A percentile compares a stretch with the other conserved stretches of the same genome.
These are phyloP conservation scores for Cymbidium sinense DNA, from an alignment of 106 monocot species.

Conservation along the genomic window DNA sequence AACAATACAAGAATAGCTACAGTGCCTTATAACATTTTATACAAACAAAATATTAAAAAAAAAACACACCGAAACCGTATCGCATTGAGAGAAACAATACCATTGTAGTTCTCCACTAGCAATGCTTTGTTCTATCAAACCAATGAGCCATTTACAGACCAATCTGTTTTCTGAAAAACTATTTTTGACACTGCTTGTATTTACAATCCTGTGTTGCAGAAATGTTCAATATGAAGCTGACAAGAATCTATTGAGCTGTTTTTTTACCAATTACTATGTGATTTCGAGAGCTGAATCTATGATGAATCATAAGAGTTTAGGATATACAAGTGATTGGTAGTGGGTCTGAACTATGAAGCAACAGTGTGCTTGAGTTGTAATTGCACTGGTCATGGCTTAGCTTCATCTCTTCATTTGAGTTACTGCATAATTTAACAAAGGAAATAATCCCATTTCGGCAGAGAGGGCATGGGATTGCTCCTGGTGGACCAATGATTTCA, in stretches of 20 bases:
- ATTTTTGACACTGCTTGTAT: neutral
- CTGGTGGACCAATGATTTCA: too few relatives aligned
- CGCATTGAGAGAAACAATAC: too few relatives aligned
- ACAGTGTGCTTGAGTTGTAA: neutral
- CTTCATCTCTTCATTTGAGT: constrained; percentile 17
- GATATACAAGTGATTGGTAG: neutral
- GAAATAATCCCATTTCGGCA: constrained; percentile 54
- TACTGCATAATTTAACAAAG: constrained; percentile 30
- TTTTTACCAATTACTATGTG: neutral
- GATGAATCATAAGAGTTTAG: neutral
- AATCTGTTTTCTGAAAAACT: neutral
- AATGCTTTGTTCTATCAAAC: too few relatives aligned
- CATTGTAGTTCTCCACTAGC: too few relatives aligned
- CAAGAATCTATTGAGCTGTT: neutral
- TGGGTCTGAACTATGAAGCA: neutral
- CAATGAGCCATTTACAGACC: too few relatives aligned
- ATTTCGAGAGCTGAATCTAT: too few relatives aligned
- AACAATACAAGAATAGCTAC: too few relatives aligned
- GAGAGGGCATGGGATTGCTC: constrained; percentile 64
- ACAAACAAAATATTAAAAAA: too few relatives aligned
- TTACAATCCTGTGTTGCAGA: neutral
- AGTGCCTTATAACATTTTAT: too few relatives aligned
- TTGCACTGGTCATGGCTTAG: constrained; percentile 7
- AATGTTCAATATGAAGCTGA: neutral
- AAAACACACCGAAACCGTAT: too few relatives aligned